Percentiles rank a stretch among this genome's conserved stretches.
phyloP scores from a whole-genome alignment of 2,329 filamentous ascomycete species.

The Magnaporthiopsis rhizophila region DNA sequence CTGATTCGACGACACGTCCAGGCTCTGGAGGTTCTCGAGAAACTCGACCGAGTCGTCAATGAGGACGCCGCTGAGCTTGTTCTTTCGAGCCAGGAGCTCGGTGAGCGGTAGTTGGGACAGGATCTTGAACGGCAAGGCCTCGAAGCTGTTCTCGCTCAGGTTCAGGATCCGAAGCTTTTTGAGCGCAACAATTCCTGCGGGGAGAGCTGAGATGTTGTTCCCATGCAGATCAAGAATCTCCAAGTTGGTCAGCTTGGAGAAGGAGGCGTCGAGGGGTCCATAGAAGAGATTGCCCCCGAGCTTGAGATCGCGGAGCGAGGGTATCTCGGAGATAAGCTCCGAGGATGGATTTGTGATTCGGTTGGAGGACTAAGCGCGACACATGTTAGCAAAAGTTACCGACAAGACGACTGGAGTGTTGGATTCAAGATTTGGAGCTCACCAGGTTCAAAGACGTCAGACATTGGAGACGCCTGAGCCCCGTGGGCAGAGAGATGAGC shows the following conservation, averaged over 20 bases:
- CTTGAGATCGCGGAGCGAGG: conserved; percentile 67
- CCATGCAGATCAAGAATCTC: conserved; percentile 75
- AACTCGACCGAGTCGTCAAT: conserved; percentile 53
- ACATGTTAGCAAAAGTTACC: background rate
- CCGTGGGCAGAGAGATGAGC: conserved; percentile 63
- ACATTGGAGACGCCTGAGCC: conserved; percentile 62
- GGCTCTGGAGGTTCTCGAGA: conserved; percentile 58
- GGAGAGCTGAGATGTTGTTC: conserved; percentile 69
- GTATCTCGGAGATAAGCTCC: conserved; percentile 65
- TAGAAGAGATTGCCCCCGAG: conserved; percentile 70
- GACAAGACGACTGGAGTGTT: background rate
- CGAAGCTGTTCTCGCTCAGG: conserved; percentile 70
- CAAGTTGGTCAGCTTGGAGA: conserved; percentile 58
- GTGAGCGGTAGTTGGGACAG: conserved; percentile 61
- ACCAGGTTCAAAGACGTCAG: conserved; percentile 79
- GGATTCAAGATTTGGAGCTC: conserved; percentile 22
- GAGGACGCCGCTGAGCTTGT: conserved; percentile 65
- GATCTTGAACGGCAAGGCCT: conserved; percentile 59
- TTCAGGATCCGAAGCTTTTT: conserved; percentile 67
- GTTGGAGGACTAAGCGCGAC: conserved; percentile 60
- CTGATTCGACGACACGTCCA: conserved; percentile 74
- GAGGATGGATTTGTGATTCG: conserved; percentile 65
- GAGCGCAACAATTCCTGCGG: conserved; percentile 59
- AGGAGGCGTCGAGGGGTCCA: conserved; percentile 55
- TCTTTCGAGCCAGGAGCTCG: conserved; percentile 69